Percentiles rank a stretch among this genome's conserved stretches.
These are phyloP conservation scores for Scutellaria galericulata DNA, from an alignment of 257 asterid species.

Conservation along the genomic window DNA sequence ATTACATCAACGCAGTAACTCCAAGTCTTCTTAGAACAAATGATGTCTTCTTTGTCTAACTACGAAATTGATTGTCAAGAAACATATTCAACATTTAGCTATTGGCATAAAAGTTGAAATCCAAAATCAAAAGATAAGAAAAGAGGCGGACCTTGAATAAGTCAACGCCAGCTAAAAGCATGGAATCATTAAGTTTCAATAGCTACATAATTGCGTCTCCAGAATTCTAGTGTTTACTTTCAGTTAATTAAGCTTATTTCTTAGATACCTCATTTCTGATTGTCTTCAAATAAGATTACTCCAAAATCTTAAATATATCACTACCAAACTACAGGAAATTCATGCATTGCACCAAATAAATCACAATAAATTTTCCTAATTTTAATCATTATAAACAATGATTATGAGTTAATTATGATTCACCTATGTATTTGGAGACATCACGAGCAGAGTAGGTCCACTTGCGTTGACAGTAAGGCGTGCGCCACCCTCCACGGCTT, in stretches of 20 bases:
- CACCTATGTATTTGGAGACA: slow-evolving; percentile 59
- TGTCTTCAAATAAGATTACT: slow-evolving; percentile 6
- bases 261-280: background rate
- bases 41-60: slow-evolving; percentile 1
- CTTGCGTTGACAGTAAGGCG: slow-evolving; percentile 47
- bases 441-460: slow-evolving; percentile 67
- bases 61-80: background rate
- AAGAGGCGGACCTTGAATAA: background rate
- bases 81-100: background rate
- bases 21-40: slow-evolving; percentile 15
- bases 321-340: background rate
- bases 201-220: background rate
- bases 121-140: background rate
- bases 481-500: slow-evolving; percentile 36
- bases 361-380: background rate
- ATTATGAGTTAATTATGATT: background rate
- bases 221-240: background rate
- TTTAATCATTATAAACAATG: background rate
- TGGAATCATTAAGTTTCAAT: slow-evolving; percentile 1
- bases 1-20: background rate
- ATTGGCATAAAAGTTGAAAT: slow-evolving; percentile 14
- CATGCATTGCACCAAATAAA: background rate
- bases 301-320: slow-evolving; percentile 6
- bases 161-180: slow-evolving; percentile 2
- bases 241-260: background rate